Conservation (phyloP, 371 early-diverging fungal genomes). For the Fennellomyces sp. region DNA sequence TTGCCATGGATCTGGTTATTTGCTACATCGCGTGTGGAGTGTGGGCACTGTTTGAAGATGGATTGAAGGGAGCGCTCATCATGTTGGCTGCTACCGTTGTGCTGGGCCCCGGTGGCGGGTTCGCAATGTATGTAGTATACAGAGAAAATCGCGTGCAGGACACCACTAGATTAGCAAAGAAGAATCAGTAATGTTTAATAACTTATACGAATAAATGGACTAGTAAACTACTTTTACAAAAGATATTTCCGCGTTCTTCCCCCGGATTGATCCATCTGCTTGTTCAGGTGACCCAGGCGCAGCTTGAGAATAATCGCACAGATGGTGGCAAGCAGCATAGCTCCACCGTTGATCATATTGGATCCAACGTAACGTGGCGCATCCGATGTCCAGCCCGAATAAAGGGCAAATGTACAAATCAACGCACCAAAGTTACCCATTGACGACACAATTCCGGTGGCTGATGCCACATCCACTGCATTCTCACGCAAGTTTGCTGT, state of each 20-base stretch:
- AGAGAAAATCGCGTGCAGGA: conserved; percentile 16
- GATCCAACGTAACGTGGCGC: conserved; percentile 52
- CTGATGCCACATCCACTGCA: conserved; percentile 44
- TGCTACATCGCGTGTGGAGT: background rate
- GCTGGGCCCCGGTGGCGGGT: conserved; percentile 18
- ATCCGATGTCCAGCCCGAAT: conserved; percentile 51
- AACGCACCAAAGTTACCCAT: conserved; percentile 52
- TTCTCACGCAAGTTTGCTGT: conserved; percentile 51
- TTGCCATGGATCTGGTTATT: conserved; percentile 4
- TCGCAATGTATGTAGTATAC: conserved; percentile 13
- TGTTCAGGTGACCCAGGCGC: conserved; percentile 29
- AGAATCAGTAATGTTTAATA: background rate
- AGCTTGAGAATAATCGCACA: conserved; percentile 34
- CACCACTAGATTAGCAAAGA: conserved; percentile 2
- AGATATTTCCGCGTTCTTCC: conserved; percentile 20
- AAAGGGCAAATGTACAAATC: conserved; percentile 50
- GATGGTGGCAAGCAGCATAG: conserved; percentile 48
- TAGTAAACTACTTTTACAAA: conserved; percentile 2
- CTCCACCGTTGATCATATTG: conserved; percentile 51
- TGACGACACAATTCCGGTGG: conserved; percentile 52
- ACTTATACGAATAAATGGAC: background rate
- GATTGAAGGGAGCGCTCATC: background rate
- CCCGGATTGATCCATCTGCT: conserved; percentile 24
- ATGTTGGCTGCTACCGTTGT: conserved; percentile 1
- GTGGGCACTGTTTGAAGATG: conserved; percentile 14